Evolutionary conservation across 164 flowering plant species (phyloP), one percentile per base, ranked within the genome.

Genomic region (Warburgia ugandensis): DNA sequence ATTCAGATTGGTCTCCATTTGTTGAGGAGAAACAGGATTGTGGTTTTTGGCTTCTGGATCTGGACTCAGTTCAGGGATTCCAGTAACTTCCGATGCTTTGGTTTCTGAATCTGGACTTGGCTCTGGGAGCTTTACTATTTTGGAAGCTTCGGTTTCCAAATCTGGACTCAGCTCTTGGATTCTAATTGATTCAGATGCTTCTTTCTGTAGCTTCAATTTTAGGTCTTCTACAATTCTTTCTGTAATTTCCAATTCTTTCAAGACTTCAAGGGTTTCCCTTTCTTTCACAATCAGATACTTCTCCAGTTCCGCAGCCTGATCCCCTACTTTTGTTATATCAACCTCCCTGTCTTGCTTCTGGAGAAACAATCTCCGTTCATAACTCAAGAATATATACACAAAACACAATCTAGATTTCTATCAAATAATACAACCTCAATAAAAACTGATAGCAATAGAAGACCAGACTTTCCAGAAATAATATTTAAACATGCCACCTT

Each of bases 241-340:
- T 4, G 99, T 82, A 8, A 60, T 17, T 62, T 88, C 94, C 32
- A 92, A 73, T 53, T 86, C 94, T 60, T 84, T 82, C 22, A 88
- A 61, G 26, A 92, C 86, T 44, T 80, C 78, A 27, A 88, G 65
- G 7, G 97, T 81, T 63, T 92, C 99, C 60, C 71, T 69, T 68
- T 92, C 97, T 74, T 86, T 88, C 41, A 62, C 16, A 17, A 78
- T 68, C 44, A 92, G 73, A 51, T 83, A 87, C 56, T 77, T 82
- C 68, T 81, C 86, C 61, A 88, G 44, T 53, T 63, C 50, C 14
- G 69, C 69, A 38, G 94, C 79, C 48, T 82, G 80, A 55, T 82
- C 82, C 54, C 79, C 78, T 48, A 80, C 69, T 48, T 75, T 68
- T 3, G 49, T 60, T n/a, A 68, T 28, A 35, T 76, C 73, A 13